Evolutionary conservation across 2,329 filamentous ascomycete species (phyloP).

Genomic region (Penicillium sp.): DNA sequence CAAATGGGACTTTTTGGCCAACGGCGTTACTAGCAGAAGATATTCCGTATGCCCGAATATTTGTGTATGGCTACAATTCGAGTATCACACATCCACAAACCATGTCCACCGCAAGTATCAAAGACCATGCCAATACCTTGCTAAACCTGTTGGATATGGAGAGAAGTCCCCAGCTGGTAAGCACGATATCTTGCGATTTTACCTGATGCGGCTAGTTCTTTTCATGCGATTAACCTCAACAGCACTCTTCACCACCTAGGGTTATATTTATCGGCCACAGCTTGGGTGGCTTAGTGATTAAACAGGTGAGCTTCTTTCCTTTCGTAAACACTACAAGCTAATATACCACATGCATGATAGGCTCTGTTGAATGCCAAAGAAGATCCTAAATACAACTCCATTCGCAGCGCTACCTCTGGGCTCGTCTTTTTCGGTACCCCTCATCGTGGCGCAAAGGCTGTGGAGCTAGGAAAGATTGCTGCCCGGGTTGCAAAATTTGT

Average conservation of each 20-base stretch:
- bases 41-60: slow-evolving; percentile 34
- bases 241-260: slow-evolving; percentile 28
- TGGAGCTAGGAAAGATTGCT: slow-evolving; percentile 39
- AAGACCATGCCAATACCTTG: slow-evolving; percentile 40
- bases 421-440: slow-evolving; percentile 42
- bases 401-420: slow-evolving; percentile 37
- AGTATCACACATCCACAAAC: slow-evolving; percentile 35
- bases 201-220: background rate
- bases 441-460: slow-evolving; percentile 38
- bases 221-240: background rate
- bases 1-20: slow-evolving; percentile 27
- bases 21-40: slow-evolving; percentile 27
- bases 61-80: slow-evolving; percentile 40
- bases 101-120: slow-evolving; percentile 40
- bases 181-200: background rate
- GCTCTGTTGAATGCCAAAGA: slow-evolving; percentile 40
- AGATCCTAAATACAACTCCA: slow-evolving; percentile 38
- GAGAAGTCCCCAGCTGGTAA: slow-evolving; percentile 31
- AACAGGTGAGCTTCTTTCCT: slow-evolving; percentile 27
- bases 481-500: slow-evolving; percentile 38
- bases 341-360: slow-evolving; percentile 13
- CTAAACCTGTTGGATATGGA: slow-evolving; percentile 38
- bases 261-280: slow-evolving; percentile 39
- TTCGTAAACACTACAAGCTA: background rate
- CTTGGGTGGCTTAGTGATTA: slow-evolving; percentile 37